Conservation (phyloP, 345 rosid species). For the Fremontodendron californicum region DNA sequence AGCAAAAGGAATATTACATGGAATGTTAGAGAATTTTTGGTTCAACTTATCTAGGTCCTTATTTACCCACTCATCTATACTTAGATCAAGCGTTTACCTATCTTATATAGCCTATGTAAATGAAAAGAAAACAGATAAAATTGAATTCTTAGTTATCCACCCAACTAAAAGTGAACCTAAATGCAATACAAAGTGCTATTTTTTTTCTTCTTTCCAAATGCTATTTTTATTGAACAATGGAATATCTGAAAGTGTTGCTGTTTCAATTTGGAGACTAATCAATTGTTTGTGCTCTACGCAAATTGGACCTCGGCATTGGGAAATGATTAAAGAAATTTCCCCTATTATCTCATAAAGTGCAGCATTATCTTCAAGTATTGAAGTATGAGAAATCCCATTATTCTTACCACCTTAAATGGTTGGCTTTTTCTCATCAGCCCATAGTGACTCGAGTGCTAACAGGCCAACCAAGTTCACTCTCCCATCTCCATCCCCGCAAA, state of each 20-base stretch:
- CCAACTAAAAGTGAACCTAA: too few species aligned
- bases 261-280: not conserved
- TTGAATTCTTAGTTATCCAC: too few species aligned
- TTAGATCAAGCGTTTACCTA: too few species aligned
- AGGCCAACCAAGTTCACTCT: slow-evolving; percentile 71
- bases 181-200: too few species aligned
- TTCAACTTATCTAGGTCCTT: too few species aligned
- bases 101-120: too few species aligned
- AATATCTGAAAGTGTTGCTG: not conserved
- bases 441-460: slow-evolving; percentile 44
- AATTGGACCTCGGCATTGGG: not conserved
- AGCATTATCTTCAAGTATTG: slow-evolving; percentile 42
- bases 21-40: too few species aligned
- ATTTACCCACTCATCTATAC: too few species aligned
- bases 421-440: slow-evolving; percentile 38
- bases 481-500: slow-evolving; percentile 86
- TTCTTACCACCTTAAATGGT: slow-evolving; percentile 34
- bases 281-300: not conserved
- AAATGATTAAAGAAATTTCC: slow-evolving; percentile 47
- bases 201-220: too few species aligned
- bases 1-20: too few species aligned
- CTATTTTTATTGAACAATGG: too few species aligned
- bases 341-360: slow-evolving; percentile 47
- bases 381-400: slow-evolving; percentile 57
- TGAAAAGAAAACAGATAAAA: too few species aligned